Conservation (phyloP, 345 rosid species). For the Adansonia digitata region DNA sequence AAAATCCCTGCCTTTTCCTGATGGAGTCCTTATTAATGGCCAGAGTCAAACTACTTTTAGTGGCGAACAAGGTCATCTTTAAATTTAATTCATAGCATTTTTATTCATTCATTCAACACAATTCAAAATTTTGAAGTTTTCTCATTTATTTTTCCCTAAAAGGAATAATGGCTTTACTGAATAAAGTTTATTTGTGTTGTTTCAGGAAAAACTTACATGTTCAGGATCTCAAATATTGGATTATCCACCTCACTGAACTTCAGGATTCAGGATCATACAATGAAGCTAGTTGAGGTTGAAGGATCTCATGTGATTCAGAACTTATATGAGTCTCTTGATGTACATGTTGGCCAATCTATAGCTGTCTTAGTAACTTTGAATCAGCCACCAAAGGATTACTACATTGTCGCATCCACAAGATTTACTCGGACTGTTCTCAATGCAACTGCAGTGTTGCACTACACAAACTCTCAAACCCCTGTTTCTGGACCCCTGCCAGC, state of each 20-base stretch:
- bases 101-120: neutral
- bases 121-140: neutral
- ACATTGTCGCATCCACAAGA: constrained; percentile 70
- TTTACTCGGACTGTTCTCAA: constrained; percentile 40
- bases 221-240: constrained; percentile 86
- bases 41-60: constrained; percentile 40
- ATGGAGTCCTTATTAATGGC: constrained; percentile 64
- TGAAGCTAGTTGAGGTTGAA: constrained; percentile 89
- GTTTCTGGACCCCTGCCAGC: constrained; percentile 65
- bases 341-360: constrained; percentile 87
- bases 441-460: constrained; percentile 57
- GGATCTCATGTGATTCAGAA: constrained; percentile 79
- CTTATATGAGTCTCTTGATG: constrained; percentile 71
- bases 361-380: constrained; percentile 65
- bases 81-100: neutral
- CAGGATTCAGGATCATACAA: constrained; percentile 73
- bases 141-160: neutral
- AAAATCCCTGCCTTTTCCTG: constrained; percentile 55
- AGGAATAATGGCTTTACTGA: neutral
- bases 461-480: constrained; percentile 49
- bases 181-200: neutral
- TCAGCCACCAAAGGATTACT: constrained; percentile 74
- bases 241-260: constrained; percentile 61
- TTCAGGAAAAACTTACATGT: constrained; percentile 83
- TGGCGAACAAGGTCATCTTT: constrained; percentile 54